Evolutionary conservation across 495 filamentous ascomycete genomes (phyloP).

Genomic region (Neurospora pannonica): DNA sequence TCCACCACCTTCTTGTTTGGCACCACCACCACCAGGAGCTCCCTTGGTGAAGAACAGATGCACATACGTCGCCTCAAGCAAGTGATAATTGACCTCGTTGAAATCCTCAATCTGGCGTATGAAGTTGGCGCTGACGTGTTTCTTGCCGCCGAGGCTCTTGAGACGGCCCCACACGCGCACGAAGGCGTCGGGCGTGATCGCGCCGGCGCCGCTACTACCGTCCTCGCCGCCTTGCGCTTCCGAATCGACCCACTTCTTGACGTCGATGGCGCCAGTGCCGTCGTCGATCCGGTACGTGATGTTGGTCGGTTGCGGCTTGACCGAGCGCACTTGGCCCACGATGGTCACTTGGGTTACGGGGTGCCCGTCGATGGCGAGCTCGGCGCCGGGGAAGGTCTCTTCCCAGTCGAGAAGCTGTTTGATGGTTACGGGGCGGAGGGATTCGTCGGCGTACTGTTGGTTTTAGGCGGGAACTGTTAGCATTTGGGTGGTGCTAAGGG

Average conservation of each 20-base stretch:
- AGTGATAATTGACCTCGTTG: conserved; percentile 84
- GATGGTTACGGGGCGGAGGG: conserved; percentile 84
- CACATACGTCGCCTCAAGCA: conserved; percentile 79
- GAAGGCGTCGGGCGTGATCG: conserved; percentile 55
- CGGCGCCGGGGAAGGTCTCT: conserved; percentile 59
- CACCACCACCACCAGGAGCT: conserved; percentile 23
- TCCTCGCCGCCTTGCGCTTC: conserved; percentile 28
- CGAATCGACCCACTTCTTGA: conserved; percentile 81
- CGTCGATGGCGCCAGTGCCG: conserved; percentile 86
- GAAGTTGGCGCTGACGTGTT: conserved; percentile 69
- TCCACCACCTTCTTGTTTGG: conserved; percentile 27
- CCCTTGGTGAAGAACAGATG: conserved; percentile 79
- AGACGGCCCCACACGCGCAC: conserved; percentile 73
- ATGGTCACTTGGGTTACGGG: conserved; percentile 62
- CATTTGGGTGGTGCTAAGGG: not conserved
- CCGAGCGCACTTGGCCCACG: conserved; percentile 80
- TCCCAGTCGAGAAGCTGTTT: conserved; percentile 82
- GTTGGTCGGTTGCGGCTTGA: conserved; percentile 81
- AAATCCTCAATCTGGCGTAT: conserved; percentile 70
- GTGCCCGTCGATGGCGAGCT: conserved; percentile 66
- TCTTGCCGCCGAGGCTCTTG: conserved; percentile 67
- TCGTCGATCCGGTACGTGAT: conserved; percentile 89
- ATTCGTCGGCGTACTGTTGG: conserved; percentile 44
- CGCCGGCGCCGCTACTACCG: not conserved
- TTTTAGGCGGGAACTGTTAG: not conserved